Base-by-base conservation (phyloP, 2,329 filamentous ascomycete genomes). In the Phaeosphaeria sp. region DNA sequence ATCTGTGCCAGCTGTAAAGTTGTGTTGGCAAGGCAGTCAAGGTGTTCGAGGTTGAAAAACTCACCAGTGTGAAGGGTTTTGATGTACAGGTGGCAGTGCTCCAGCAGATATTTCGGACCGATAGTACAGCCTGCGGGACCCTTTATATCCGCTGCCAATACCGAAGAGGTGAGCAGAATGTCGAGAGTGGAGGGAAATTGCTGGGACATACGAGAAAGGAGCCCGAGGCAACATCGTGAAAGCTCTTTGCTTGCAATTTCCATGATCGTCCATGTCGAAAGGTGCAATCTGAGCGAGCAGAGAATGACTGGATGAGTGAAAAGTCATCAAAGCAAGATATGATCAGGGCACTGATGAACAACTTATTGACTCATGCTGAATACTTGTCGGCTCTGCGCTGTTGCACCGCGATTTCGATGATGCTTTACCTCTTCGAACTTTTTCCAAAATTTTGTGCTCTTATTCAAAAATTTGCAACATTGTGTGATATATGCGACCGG, bases 1-100 rank as follows among this genome's bases (percentile, higher is more conserved):
- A 21, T 67, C 63, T 10, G 64, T 69, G 1, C 66, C 64, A 1
- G 64, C 63, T 17, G 15, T 13, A n/a, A n/a, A n/a, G 6, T n/a
- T n/a, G 1, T n/a, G 36, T 39, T 15, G n/a, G 36, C 15, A 39
- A 39, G 15, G 3, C 15, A 39, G 4, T 7, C 17, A 4, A 39
- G 3, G 15, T n/a, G 36, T n/a, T 39, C 5, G 6, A 6, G 15
- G 36, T 5, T 17, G n/a, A 39, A 39, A 5, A n/a, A 39, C 36
- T 39, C 15, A 39, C 36, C 36, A 39, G 55, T 64, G 42, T 64
- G 58, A 2, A 65, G 46, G 18, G 65, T 57, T 2, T 53, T 21
- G 15, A 60, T 50, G 0, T 9, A 13, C 20, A 68, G 46, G 41
- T 60, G 55, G 56, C 65, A 63, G 50, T 65, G 50, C 0, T 50